phyloP scores from a whole-genome alignment of 345 rosid species.

The Eutrema heterophyllum region DNA sequence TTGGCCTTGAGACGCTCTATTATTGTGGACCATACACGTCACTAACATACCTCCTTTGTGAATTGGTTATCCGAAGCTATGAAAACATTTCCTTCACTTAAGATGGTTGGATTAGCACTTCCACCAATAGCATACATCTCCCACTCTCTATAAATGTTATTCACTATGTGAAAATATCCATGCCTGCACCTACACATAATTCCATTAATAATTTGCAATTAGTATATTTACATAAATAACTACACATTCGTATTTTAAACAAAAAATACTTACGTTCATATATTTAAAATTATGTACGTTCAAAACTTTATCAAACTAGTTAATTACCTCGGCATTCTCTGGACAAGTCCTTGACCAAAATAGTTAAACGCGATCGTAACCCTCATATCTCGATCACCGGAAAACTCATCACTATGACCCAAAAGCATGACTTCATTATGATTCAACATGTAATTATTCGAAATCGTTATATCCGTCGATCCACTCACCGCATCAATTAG shows the following conservation, averaged over 20 bases:
- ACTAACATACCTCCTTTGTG: constrained; percentile 49
- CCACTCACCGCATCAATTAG: constrained; percentile 56
- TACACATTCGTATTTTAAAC: too few species aligned
- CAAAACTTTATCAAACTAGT: too few species aligned
- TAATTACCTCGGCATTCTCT: constrained; percentile 56
- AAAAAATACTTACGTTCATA: too few species aligned
- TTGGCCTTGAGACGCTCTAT: not conserved
- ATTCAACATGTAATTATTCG: constrained; percentile 59
- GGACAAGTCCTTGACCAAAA: constrained; percentile 65
- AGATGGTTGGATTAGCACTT: constrained; percentile 70
- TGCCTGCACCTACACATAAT: constrained; percentile 55
- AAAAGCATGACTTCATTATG: constrained; percentile 68
- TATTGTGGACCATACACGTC: not conserved
- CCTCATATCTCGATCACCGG: constrained; percentile 53
- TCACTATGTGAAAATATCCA: constrained; percentile 69
- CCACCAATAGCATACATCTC: constrained; percentile 69
- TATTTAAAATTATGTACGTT: too few species aligned
- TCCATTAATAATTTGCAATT: not conserved
- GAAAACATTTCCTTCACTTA: constrained; percentile 64
- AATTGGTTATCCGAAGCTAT: constrained; percentile 40
- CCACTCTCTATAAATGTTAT: constrained; percentile 56
- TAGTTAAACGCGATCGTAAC: constrained; percentile 65
- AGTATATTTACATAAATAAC: not conserved
- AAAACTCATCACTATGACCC: constrained; percentile 64
- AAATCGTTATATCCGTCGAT: constrained; percentile 60